A percentile compares a stretch with the other conserved stretches of the same genome.
Conservation (phyloP, 257 asterid species). For the Galeopsis tetrahit region DNA sequence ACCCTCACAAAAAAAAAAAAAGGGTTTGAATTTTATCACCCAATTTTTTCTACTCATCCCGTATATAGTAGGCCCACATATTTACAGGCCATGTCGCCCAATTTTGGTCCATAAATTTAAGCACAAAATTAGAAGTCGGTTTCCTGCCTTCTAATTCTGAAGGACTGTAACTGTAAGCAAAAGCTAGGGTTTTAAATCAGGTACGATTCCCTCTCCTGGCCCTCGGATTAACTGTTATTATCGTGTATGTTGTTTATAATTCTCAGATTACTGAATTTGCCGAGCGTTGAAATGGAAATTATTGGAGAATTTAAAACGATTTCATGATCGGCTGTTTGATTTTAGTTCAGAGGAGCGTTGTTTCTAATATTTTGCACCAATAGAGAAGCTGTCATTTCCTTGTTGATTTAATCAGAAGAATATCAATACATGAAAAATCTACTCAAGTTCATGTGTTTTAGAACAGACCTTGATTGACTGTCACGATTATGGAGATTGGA, state of each 20-base stretch:
- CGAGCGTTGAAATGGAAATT: background rate
- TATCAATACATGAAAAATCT: background rate
- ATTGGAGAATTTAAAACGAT: background rate
- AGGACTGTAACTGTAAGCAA: background rate
- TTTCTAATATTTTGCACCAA: constrained; percentile 6
- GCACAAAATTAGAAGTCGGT: background rate
- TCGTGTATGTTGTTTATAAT: background rate
- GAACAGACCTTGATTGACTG: background rate
- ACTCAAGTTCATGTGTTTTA: background rate
- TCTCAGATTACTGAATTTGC: background rate
- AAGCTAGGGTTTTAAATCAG: constrained; percentile 41
- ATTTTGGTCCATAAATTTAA: background rate
- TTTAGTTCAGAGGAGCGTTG: background rate
- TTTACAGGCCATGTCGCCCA: background rate
- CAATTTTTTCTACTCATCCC: background rate
- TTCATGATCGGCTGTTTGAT: constrained; percentile 15
- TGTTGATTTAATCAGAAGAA: background rate
- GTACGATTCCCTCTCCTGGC: constrained; percentile 13
- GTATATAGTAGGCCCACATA: background rate
- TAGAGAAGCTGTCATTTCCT: background rate
- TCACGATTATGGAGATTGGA: background rate
- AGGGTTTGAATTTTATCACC: background rate
- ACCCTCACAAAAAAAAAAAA: too few relatives aligned
- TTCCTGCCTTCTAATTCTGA: background rate
- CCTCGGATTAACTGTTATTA: background rate